Evolutionary conservation across 306 rosid species (phyloP), one percentile per base, ranked within the genome.

Genomic region (Arachis stenosperma): DNA sequence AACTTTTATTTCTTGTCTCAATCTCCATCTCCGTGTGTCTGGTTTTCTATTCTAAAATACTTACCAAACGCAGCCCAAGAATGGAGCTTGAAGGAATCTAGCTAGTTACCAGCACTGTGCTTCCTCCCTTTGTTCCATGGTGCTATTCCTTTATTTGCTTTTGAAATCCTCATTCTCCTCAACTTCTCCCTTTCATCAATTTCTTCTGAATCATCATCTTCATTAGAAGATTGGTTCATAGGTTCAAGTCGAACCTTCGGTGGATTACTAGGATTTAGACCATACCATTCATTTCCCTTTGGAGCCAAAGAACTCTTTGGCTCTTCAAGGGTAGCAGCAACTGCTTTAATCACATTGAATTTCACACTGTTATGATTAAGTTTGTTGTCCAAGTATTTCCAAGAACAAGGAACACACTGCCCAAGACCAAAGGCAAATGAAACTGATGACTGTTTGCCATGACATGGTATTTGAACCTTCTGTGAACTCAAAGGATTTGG

Each of bases 111-210:
- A 58, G 93, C 81, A 84, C 85, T 90, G 80, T 88, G 96, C 85
- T 88, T 90, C 62, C 82, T 86, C 74, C 96, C 96, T 83, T 88
- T 90, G 87, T 88, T 90, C 96, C 96, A 90, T 5, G 96, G 91
- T 2, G 85, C 84, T 66, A 76, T 79, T 58, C 96, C 96, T 79
- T 85, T 84, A 78, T 88, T 90, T 65, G 93, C 89, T 81, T 88
- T 88, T 14, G 96, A 88, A 59, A 90, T 90, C 75, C 90, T 83
- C 85, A 81, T 65, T 67, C 96, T 81, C 67, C 96, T 84, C 78
- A 88, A 37, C 82, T 43, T 75, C 81, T 90, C 93, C 67, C 66
- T 88, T 50, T 84, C 90, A 81, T 75, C 89, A 81, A 83, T 7
- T 63, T 87, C 84, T 60, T 13, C 61, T 10, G 73, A 76, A 11